These are phyloP conservation scores for Debaryomyces psychrophilus DNA, from an alignment of 1,139 yeast species.

Conservation along the genomic window DNA sequence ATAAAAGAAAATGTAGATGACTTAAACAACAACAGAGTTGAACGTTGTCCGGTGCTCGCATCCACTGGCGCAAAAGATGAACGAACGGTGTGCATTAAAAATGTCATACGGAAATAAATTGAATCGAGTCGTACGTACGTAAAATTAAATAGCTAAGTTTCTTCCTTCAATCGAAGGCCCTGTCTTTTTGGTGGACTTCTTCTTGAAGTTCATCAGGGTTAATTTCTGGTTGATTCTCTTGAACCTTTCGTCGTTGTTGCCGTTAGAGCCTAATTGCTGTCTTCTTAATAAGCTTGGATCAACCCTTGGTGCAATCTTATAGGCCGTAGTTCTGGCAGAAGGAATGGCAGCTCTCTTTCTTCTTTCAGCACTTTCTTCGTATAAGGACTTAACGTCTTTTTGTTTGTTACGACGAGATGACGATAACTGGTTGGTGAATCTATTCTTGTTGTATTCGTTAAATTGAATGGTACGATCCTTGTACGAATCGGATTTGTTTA, in stretches of 20 bases:
- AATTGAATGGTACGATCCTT: constrained; percentile 81
- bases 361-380: constrained; percentile 91
- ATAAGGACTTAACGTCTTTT: constrained; percentile 59
- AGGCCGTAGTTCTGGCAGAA: constrained; percentile 82
- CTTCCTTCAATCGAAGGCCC: constrained; percentile 86
- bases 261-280: constrained; percentile 45
- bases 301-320: constrained; percentile 87
- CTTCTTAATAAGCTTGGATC: constrained; percentile 49
- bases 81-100: not conserved
- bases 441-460: constrained; percentile 68
- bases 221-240: constrained; percentile 66
- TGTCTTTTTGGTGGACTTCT: constrained; percentile 55
- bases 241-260: constrained; percentile 76
- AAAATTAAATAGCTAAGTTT: constrained; percentile 49
- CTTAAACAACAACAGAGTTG: no score
- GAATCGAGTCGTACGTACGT: constrained; percentile 4
- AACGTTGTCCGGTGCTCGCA: not conserved
- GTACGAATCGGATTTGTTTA: constrained; percentile 93
- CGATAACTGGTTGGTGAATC: constrained; percentile 51
- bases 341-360: constrained; percentile 96
- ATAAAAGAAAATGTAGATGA: constrained; percentile 1
- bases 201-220: constrained; percentile 49
- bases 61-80: not conserved
- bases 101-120: not conserved
- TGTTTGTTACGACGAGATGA: constrained; percentile 35